phyloP scores from a whole-genome alignment of 768 basidiomycete species.

The Pleurotus platypus region DNA sequence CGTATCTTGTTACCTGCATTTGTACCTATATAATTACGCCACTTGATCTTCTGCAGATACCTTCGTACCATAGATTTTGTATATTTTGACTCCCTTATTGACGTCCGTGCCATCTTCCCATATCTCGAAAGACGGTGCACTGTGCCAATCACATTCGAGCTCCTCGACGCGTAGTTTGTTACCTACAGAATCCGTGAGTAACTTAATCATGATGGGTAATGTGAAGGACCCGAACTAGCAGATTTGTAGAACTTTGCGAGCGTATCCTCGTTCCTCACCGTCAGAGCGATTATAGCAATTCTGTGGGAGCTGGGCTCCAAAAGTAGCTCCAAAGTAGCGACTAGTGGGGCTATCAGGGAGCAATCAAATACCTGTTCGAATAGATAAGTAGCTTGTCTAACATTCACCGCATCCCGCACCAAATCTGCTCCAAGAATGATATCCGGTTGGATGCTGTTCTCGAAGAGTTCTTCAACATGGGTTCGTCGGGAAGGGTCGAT shows the following conservation, averaged over 20 bases:
- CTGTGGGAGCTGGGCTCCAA: slow-evolving; percentile 26
- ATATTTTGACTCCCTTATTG: slow-evolving; percentile 39
- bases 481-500: slow-evolving; percentile 26
- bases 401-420: slow-evolving; percentile 16
- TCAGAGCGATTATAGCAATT: slow-evolving; percentile 46
- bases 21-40: no score
- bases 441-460: slow-evolving; percentile 43
- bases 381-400: not conserved
- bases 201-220: not conserved
- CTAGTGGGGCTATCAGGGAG: slow-evolving; percentile 51
- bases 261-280: slow-evolving; percentile 56
- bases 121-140: slow-evolving; percentile 20
- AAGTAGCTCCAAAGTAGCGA: slow-evolving; percentile 43
- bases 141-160: slow-evolving; percentile 15
- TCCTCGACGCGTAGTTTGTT: slow-evolving; percentile 22
- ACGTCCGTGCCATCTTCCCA: slow-evolving; percentile 27
- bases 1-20: no score
- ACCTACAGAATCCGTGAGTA: slow-evolving; percentile 11
- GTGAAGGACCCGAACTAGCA: slow-evolving; percentile 25
- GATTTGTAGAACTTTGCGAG: slow-evolving; percentile 37
- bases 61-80: slow-evolving; percentile 30
- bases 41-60: not conserved
- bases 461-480: slow-evolving; percentile 29
- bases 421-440: slow-evolving; percentile 74
- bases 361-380: slow-evolving; percentile 63